phyloP scores from a whole-genome alignment of 352 stramenopile genomes.

The Pythium pyrilobum region DNA sequence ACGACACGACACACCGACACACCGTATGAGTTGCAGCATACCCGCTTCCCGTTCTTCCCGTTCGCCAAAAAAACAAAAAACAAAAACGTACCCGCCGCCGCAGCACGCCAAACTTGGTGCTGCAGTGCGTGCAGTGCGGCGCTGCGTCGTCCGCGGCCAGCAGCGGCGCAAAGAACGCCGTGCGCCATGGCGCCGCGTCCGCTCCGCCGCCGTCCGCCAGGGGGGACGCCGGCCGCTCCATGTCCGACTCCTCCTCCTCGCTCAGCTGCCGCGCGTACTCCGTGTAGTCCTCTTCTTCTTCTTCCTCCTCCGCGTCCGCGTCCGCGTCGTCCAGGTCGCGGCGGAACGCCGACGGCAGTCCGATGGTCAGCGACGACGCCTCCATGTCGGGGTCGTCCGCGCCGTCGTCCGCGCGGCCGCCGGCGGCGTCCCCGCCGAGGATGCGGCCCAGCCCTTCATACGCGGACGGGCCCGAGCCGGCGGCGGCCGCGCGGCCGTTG shows the following conservation, averaged over 20 bases:
- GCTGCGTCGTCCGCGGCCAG: conserved; percentile 44
- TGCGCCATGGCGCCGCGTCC: no score
- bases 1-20: no score
- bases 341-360: conserved; percentile 1
- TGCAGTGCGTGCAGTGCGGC: conserved; percentile 53
- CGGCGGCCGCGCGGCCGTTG: neutral
- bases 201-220: neutral
- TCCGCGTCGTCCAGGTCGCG: conserved; percentile 3
- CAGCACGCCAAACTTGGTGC: conserved; percentile 68
- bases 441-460: conserved; percentile 17
- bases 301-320: neutral
- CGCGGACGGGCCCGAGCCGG: neutral
- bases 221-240: conserved; percentile 2
- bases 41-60: no score
- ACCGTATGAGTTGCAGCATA: neutral
- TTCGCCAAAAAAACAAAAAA: no score
- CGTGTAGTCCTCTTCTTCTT: neutral
- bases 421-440: neutral
- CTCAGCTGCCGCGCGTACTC: conserved; percentile 2
- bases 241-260: conserved; percentile 14
- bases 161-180: conserved; percentile 47
- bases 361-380: conserved; percentile 12
- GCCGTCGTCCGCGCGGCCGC: neutral
- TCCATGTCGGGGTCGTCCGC: conserved; percentile 1
- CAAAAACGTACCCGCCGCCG: conserved; percentile 46